Evolutionary conservation across 371 early-diverging fungal species (phyloP), one percentile per base, ranked within the genome.

Genomic region (Apophysomyces elegans): DNA sequence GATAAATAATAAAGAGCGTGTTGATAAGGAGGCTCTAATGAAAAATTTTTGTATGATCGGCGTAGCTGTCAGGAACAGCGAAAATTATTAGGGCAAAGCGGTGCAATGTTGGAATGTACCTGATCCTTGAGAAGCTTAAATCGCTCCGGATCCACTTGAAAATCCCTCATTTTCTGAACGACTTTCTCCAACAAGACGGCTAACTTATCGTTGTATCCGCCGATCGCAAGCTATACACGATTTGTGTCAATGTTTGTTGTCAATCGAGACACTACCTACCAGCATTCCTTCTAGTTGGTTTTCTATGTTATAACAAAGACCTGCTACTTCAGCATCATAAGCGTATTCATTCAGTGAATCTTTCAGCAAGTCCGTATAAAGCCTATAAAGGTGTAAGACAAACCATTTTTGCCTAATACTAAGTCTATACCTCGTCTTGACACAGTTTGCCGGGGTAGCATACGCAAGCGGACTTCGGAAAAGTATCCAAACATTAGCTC

Each of bases 251-350:
- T 26, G 21, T 18, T 9, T 8, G 54, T 8, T 21, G 9, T 21
- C 7, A 18, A 21, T 7, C 21, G 8, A 13, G 14, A 26, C 21
- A 1, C 14, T 46, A 39, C 66, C 64, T 75, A 73, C 77, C 71
- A 85, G 67, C 72, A 92, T 83, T 61, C 93, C 91, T 61, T 93
- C 87, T 39, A 83, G 67, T 43, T 81, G 83, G 59, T 85, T 88
- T 39, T 91, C 88, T 63, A 96, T 79, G n/a, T 79, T 82, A 60
- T 91, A 95, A 56, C 79, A 77, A 50, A 96, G 78, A 3, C 96
- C 97, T 1, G 96, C 95, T 14, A 92, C 84, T 71, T 91, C 90
- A 4, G 97, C 98, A 68, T 92, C 92, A 74, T 98, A 97, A 0
- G 91, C 85, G 61, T 87, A 88, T 72, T 95, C 94, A 65, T 85